Percentiles rank a stretch among this genome's conserved stretches.
These are phyloP conservation scores for Huntiella decipiens DNA, from an alignment of 2,329 filamentous ascomycete species.

Conservation along the genomic window DNA sequence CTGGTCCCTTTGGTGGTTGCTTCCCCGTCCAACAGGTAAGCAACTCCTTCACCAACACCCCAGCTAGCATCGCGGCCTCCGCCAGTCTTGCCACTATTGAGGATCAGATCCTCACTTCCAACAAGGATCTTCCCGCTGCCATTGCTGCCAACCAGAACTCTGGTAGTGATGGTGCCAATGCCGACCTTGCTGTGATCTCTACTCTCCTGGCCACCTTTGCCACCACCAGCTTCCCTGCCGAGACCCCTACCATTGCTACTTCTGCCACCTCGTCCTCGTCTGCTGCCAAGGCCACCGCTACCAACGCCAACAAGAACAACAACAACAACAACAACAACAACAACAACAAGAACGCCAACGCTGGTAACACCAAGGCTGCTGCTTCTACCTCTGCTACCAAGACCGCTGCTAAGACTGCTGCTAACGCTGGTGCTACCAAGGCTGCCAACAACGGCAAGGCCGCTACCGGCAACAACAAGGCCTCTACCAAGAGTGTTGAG, in stretches of 20 bases:
- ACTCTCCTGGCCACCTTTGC: slow-evolving; percentile 15
- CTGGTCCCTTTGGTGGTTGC: slow-evolving; percentile 39
- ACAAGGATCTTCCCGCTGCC: slow-evolving; percentile 26
- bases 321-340: slow-evolving; percentile 12
- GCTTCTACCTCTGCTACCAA: not conserved
- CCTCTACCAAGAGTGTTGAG: not conserved
- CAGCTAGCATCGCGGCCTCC: slow-evolving; percentile 26
- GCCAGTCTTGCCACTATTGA: slow-evolving; percentile 26
- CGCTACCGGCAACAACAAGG: not conserved
- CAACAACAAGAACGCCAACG: slow-evolving; percentile 5
- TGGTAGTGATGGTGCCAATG: slow-evolving; percentile 15
- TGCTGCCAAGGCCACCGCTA: slow-evolving; percentile 8
- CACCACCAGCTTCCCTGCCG: slow-evolving; percentile 17
- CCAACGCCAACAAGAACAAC: slow-evolving; percentile 2
- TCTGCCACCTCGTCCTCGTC: slow-evolving; percentile 10
- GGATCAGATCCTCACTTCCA: slow-evolving; percentile 30
- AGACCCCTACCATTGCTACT: slow-evolving; percentile 17
- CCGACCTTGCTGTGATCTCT: slow-evolving; percentile 20
- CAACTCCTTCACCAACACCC: slow-evolving; percentile 23
- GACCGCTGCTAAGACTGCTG: not conserved
- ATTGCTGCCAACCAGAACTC: slow-evolving; percentile 26
- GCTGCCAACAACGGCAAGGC: not conserved
- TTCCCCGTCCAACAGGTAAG: slow-evolving; percentile 38
- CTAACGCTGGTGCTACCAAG: slow-evolving; percentile 3
- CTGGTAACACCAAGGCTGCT: slow-evolving; percentile 4